Evolutionary conservation across 345 rosid genomes (phyloP).

Genomic region (Rhodamnia argentea): DNA sequence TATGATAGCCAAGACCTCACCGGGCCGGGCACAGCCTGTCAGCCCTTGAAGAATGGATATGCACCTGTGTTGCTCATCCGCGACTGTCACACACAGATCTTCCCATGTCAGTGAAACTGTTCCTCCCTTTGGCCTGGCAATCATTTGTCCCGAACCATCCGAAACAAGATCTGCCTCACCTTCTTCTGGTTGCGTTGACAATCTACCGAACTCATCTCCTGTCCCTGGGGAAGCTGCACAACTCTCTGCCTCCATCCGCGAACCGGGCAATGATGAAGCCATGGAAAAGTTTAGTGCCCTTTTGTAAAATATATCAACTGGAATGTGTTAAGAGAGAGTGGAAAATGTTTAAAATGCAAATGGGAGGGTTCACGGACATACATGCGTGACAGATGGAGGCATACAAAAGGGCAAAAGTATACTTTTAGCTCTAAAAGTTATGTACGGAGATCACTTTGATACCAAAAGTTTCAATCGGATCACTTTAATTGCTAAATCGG

Average conservation of each 20-base stretch:
- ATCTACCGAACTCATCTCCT: not conserved
- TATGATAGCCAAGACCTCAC: constrained; percentile 75
- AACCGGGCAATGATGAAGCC: not conserved
- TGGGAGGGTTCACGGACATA: not conserved
- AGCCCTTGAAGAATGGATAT: constrained; percentile 62
- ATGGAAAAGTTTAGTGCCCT: not conserved
- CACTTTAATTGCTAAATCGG: too few species aligned
- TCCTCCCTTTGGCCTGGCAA: not conserved
- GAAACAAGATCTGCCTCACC: not conserved
- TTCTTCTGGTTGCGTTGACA: not conserved
- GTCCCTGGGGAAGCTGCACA: not conserved
- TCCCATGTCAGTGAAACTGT: constrained; percentile 33
- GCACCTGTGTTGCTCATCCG: constrained; percentile 49
- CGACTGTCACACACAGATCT: constrained; percentile 54
- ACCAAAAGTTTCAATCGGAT: too few species aligned
- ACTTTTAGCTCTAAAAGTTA: too few species aligned
- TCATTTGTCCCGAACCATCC: not conserved
- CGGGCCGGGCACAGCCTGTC: constrained; percentile 69
- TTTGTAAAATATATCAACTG: not conserved
- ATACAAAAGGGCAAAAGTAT: too few species aligned
- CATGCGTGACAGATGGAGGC: not conserved
- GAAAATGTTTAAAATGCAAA: not conserved
- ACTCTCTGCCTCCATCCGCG: not conserved
- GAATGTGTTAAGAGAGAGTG: not conserved
- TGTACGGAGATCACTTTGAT: too few species aligned